Evolutionary conservation across 2,329 filamentous ascomycete genomes (phyloP), one percentile per base, ranked within the genome.

Genomic region (Botrytis fragariae): DNA sequence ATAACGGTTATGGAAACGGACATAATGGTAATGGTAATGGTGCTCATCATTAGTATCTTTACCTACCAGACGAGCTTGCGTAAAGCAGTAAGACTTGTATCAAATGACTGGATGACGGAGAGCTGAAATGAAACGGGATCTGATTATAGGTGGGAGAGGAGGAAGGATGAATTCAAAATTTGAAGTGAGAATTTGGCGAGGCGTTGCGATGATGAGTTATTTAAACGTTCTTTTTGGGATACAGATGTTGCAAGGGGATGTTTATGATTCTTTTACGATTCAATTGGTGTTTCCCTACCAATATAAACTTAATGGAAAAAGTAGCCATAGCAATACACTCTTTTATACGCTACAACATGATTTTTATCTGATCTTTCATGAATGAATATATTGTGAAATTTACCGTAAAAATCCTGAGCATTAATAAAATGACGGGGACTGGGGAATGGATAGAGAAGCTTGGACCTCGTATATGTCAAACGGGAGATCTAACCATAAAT

Each of bases 241-340:
- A 35, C 20, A 9, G 18, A 64, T 45, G 20, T 35, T 25, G 62
- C 18, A 60, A 12, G 57, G 29, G 57, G 57, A 60, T 37, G 29
- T 65, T 65, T 35, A 48, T 65, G 62, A 65, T 65, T 65, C 62
- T 65, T 65, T 48, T 35, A 35, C 4, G 62, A 65, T 65, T 65
- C 62, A 45, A 3, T 48, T 29, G 62, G 29, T 65, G 29, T 18
- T 57, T 57, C 29, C 16, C 6, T 29, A 29, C n/a, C n/a, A 4
- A 9, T 51, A n/a, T n/a, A 3, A 3, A 57, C n/a, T 18, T 29
- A 29, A 18, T 18, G 14, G n/a, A 2, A 57, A 54, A 57, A 29
- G 25, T 57, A 29, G 51, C 25, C 18, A 63, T 44, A 63, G 25
- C 18, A 63, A 44, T 32, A 63, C 62, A 65, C 18, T 65, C 62